Conservation (phyloP, 768 basidiomycete species). For the Hericium coralloides region DNA sequence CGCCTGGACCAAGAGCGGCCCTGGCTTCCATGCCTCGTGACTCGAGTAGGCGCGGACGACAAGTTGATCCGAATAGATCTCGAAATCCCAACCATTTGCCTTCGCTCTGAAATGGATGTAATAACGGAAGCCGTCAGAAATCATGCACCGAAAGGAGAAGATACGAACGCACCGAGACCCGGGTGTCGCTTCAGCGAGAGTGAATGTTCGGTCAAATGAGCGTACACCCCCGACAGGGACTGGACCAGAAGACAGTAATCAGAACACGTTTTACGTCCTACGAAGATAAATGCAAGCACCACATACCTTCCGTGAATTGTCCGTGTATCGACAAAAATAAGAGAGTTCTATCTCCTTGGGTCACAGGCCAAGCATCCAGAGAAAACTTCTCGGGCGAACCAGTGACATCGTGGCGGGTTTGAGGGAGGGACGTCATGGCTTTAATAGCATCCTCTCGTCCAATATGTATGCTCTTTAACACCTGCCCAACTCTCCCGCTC, state of each 20-base stretch:
- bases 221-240: conserved; percentile 71
- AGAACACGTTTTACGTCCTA: neutral
- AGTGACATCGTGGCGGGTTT: conserved; percentile 74
- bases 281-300: neutral
- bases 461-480: conserved; percentile 58
- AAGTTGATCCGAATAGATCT: conserved; percentile 84
- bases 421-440: conserved; percentile 56
- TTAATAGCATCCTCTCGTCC: conserved; percentile 58
- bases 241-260: conserved; percentile 19
- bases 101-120: conserved; percentile 47
- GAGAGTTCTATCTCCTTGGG: conserved; percentile 45
- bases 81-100: conserved; percentile 79
- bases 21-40: conserved; percentile 69
- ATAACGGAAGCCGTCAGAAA: neutral
- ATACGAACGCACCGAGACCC: conserved; percentile 65
- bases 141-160: conserved; percentile 2
- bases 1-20: conserved; percentile 67
- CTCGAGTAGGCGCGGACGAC: conserved; percentile 79
- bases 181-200: conserved; percentile 71
- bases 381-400: conserved; percentile 77
- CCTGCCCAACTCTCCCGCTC: conserved; percentile 49
- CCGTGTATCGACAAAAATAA: conserved; percentile 76
- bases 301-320: conserved; percentile 83
- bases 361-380: conserved; percentile 78
- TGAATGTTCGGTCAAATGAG: conserved; percentile 90